phyloP scores from a whole-genome alignment of 2,329 filamentous ascomycete species.

The Aspergillus terreus region DNA sequence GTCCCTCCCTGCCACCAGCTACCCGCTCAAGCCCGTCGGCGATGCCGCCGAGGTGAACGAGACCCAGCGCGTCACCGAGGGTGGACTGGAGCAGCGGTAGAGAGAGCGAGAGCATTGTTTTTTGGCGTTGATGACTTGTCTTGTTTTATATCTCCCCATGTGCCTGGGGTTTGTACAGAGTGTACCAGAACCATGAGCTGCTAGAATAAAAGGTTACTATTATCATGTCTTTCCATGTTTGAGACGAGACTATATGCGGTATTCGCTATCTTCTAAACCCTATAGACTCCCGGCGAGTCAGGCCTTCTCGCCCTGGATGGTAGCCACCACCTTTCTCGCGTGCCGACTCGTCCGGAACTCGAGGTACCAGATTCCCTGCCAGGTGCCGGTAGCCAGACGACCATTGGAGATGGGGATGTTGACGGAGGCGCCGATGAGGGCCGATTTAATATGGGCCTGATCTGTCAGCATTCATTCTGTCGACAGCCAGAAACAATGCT shows the following conservation, averaged over 20 bases:
- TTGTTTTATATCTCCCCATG: conserved; percentile 22
- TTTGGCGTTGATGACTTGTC: conserved; percentile 33
- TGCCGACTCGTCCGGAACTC: conserved; percentile 80
- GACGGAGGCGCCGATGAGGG: conserved; percentile 81
- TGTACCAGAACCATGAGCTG: conserved; percentile 29
- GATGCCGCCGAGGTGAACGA: conserved; percentile 58
- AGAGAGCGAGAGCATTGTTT: conserved; percentile 15
- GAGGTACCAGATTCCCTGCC: conserved; percentile 81
- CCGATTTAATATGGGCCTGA: conserved; percentile 87
- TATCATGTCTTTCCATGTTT: neutral
- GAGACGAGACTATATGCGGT: too few species aligned
- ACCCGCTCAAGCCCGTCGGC: conserved; percentile 67
- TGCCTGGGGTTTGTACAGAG: conserved; percentile 34
- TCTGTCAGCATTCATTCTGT: conserved; percentile 14
- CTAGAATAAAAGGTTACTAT: conserved; percentile 13
- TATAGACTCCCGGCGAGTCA: conserved; percentile 18
- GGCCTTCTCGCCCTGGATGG: conserved; percentile 80
- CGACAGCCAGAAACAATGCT: too few species aligned
- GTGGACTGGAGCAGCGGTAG: conserved; percentile 59
- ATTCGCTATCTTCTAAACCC: too few species aligned
- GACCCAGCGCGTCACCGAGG: conserved; percentile 56
- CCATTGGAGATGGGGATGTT: conserved; percentile 89
- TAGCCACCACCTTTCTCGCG: conserved; percentile 78
- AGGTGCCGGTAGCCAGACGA: conserved; percentile 63
- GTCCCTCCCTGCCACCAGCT: conserved; percentile 73